Evolutionary conservation across 2,329 filamentous ascomycete species (phyloP), one percentile per base, ranked within the genome.

Genomic region (Fusarium pininemorale): DNA sequence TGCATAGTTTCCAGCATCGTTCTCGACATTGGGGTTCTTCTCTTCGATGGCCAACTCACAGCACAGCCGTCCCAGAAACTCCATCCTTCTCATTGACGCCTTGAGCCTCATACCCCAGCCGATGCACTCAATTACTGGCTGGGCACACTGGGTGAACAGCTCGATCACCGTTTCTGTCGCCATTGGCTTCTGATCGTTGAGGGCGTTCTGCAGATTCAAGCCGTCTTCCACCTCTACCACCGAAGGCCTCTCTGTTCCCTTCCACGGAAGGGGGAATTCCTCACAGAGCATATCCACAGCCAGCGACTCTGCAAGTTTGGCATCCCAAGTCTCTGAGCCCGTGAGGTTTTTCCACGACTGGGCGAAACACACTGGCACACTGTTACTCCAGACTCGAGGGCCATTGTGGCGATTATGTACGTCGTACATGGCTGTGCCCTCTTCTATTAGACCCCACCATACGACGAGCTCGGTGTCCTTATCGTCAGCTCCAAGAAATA

Each of bases 401-500:
- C 69, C 60, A 32, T 75, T 74, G 63, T 66, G 37, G 57, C 76
- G 66, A 56, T 60, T 73, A 51, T 74, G 76, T 48, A 78, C 73
- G 53, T 78, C 71, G 66, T 78, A 78, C 76, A 78, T 78, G 65
- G 69, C 73, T 39, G 73, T 70, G 55, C 76, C 76, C 50, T 75
- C 58, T 66, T 78, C 75, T 59, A 78, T 74, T n/a, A 78, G 65
- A 14, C 77, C 77, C 77, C 77, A 78, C 77, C 77, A 78, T 20
- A 78, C 58, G n/a, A 78, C 73, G 45, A 78, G 70, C 64, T 78
- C 77, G 12, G 73, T 70, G 9, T 75, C 77, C 6, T 63, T 68
- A 39, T 74, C 72, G 22, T 75, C 77, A 14, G 75, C 74, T 47
- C 74, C 76, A 10, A 78, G 62, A 50, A 78, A 78, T 24, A 76